Percentiles rank a stretch among this genome's conserved stretches.
phyloP scores from a whole-genome alignment of 2,329 filamentous ascomycete genomes.

The Blumeria graminis region DNA sequence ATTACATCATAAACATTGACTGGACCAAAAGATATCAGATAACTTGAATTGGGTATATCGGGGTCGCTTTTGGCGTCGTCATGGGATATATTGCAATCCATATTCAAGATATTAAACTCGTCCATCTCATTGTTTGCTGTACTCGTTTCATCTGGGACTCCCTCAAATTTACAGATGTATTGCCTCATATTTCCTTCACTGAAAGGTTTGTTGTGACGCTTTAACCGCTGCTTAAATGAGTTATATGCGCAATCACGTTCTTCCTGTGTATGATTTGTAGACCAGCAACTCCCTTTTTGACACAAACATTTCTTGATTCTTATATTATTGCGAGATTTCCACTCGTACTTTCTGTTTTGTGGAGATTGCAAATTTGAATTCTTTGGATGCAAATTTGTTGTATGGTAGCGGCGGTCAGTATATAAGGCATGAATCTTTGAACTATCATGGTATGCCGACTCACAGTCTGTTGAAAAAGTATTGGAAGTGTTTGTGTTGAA shows the following conservation, averaged over 20 bases:
- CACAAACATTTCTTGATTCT: conserved; percentile 1
- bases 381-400: neutral
- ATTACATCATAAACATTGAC: neutral
- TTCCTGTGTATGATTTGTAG: neutral
- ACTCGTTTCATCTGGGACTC: neutral
- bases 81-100: neutral
- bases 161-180: neutral
- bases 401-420: conserved; percentile 1
- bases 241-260: neutral
- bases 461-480: too few species aligned
- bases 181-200: neutral
- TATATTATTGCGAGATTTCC: neutral
- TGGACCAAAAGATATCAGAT: neutral
- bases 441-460: too few species aligned
- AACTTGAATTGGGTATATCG: neutral
- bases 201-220: neutral
- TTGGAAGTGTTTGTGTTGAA: too few species aligned
- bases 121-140: neutral
- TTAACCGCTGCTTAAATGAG: neutral
- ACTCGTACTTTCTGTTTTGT: neutral
- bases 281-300: neutral
- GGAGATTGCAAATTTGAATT: too few species aligned
- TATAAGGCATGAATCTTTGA: neutral
- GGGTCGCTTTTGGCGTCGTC: neutral
- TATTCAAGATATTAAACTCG: neutral